Conservation (phyloP, 768 basidiomycete genomes). For the Russula lepida region DNA sequence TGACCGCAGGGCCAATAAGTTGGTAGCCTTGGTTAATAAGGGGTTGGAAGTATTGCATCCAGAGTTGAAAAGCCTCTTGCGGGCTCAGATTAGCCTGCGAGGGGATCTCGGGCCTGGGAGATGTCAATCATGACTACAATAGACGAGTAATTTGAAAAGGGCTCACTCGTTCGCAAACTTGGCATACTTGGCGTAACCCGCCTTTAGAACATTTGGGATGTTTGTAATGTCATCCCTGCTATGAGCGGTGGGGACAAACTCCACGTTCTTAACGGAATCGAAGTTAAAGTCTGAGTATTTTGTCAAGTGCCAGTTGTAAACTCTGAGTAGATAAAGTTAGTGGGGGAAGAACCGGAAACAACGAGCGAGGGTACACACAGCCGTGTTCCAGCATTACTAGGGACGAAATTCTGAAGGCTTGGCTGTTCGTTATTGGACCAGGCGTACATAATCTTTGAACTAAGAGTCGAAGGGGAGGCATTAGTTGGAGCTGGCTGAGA, state of each 20-base stretch:
- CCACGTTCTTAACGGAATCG: constrained; percentile 21
- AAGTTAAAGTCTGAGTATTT: constrained; percentile 28
- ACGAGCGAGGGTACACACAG: constrained; percentile 34
- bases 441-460: constrained; percentile 49
- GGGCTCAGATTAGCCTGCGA: constrained; percentile 57
- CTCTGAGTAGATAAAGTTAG: constrained; percentile 21
- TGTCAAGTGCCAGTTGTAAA: constrained; percentile 64
- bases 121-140: constrained; percentile 18
- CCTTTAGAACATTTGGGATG: constrained; percentile 40
- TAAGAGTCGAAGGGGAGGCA: background rate
- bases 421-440: constrained; percentile 50
- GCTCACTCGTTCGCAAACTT: constrained; percentile 66
- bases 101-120: background rate
- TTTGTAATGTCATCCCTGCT: constrained; percentile 41
- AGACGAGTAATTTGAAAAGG: constrained; percentile 23
- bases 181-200: constrained; percentile 38
- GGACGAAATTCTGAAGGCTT: constrained; percentile 45
- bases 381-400: constrained; percentile 24
- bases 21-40: constrained; percentile 47
- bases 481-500: constrained; percentile 3
- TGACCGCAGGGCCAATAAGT: constrained; percentile 59
- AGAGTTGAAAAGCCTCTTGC: constrained; percentile 41
- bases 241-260: constrained; percentile 65
- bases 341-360: background rate
- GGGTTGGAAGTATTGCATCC: constrained; percentile 54